Percentiles rank a stretch among this genome's conserved stretches.
Evolutionary conservation across 805 yeast species (phyloP).

Genomic region (Hanseniaspora hatyaiensis): DNA sequence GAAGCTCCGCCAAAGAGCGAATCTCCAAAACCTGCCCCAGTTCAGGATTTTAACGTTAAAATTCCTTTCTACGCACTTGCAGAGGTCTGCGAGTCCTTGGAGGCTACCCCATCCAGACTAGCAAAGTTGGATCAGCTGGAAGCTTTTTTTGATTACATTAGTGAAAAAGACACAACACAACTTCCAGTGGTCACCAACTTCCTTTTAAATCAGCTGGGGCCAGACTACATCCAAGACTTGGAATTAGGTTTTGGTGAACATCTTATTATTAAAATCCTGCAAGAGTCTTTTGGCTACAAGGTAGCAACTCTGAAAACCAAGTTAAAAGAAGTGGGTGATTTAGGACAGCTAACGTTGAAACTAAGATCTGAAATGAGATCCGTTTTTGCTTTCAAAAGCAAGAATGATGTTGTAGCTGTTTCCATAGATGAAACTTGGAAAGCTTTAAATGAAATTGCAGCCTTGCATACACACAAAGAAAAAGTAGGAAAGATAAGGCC

Average conservation of each 20-base stretch:
- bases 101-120: constrained; percentile 67
- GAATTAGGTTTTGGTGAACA: constrained; percentile 93
- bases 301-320: constrained; percentile 58
- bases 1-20: not conserved
- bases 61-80: constrained; percentile 35
- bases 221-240: constrained; percentile 80
- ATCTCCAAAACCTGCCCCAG: too few species aligned
- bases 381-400: constrained; percentile 72
- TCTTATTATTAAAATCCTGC: constrained; percentile 71
- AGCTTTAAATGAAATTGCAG: constrained; percentile 71
- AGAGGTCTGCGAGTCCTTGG: constrained; percentile 64
- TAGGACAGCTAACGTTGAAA: constrained; percentile 76
- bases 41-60: not conserved
- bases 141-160: constrained; percentile 54
- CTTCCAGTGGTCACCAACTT: constrained; percentile 67
- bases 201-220: constrained; percentile 80
- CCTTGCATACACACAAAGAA: constrained; percentile 66
- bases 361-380: constrained; percentile 79
- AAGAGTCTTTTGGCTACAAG: constrained; percentile 81
- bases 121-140: constrained; percentile 69
- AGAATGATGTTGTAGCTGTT: constrained; percentile 34
- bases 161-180: constrained; percentile 42
- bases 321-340: constrained; percentile 71
- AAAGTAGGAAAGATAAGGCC: constrained; percentile 72
- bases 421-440: constrained; percentile 63